Conservation (phyloP, 768 basidiomycete genomes). For the Leccinum broughii region DNA sequence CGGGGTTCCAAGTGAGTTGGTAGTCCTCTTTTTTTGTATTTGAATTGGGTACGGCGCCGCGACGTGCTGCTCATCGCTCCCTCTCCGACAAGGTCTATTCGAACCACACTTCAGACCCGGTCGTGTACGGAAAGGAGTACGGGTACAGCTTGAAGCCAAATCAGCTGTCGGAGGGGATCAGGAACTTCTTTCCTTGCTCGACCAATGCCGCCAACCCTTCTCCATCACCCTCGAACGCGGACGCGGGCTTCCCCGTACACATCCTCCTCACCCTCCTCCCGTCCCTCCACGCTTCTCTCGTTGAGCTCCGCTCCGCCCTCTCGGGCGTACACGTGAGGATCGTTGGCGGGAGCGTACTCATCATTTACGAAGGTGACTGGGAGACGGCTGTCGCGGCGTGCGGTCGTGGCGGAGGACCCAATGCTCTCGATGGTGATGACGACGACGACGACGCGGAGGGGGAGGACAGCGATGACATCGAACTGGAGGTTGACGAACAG, state of each 20-base stretch:
- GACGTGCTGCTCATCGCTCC: background rate
- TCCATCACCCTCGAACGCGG: constrained; percentile 9
- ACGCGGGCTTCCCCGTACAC: constrained; percentile 54
- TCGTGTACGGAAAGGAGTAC: constrained; percentile 70
- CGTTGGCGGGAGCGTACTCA: constrained; percentile 76
- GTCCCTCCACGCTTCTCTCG: constrained; percentile 51
- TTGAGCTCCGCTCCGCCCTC: constrained; percentile 51
- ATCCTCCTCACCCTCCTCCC: constrained; percentile 59
- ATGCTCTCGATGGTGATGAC: constrained; percentile 24
- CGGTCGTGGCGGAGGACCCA: constrained; percentile 37
- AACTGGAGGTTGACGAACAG: constrained; percentile 35
- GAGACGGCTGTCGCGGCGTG: constrained; percentile 36
- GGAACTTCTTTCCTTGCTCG: constrained; percentile 72
- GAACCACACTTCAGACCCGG: constrained; percentile 50
- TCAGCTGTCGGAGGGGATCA: constrained; percentile 76
- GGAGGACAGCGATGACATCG: constrained; percentile 42
- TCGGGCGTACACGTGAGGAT: constrained; percentile 68
- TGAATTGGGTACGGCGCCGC: background rate
- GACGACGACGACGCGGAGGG: constrained; percentile 35
- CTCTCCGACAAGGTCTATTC: constrained; percentile 63
- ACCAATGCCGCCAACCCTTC: constrained; percentile 5
- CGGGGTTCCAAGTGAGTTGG: constrained; percentile 78
- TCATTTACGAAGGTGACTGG: constrained; percentile 75
- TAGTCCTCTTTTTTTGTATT: constrained; percentile 19
- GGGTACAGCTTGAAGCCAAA: constrained; percentile 71